Conservation (phyloP, 2,329 filamentous ascomycete genomes). For the Beauveria bassiana region DNA sequence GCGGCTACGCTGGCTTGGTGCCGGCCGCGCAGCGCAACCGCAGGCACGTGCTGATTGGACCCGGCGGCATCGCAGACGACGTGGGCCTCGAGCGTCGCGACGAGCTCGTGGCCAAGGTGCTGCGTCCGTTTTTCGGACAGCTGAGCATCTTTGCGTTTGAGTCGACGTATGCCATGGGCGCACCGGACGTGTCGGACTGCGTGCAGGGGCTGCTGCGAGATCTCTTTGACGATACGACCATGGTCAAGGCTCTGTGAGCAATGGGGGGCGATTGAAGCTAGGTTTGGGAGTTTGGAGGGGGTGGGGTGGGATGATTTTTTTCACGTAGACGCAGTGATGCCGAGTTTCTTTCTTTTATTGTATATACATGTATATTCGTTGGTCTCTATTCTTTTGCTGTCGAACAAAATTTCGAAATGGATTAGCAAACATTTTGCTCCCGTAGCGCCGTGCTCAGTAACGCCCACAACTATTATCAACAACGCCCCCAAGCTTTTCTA, state of each 20-base stretch:
- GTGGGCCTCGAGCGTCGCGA: constrained; percentile 52
- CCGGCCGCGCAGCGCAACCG: constrained; percentile 27
- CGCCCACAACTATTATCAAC: neutral
- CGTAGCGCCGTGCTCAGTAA: neutral
- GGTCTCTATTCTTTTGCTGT: neutral
- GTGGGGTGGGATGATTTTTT: neutral
- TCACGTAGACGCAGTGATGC: neutral
- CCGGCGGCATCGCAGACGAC: constrained; percentile 47
- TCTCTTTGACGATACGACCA: constrained; percentile 69
- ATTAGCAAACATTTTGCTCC: neutral
- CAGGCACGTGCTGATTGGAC: constrained; percentile 11
- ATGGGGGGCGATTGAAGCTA: neutral
- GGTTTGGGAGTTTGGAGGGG: neutral
- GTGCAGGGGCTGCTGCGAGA: constrained; percentile 59
- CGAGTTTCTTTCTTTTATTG: neutral
- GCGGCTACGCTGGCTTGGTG: constrained; percentile 11
- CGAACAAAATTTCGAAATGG: neutral
- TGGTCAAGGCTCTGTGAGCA: constrained; percentile 49
- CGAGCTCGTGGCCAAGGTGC: constrained; percentile 65
- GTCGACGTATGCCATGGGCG: constrained; percentile 78
- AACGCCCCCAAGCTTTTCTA: no score
- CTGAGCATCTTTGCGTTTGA: constrained; percentile 93
- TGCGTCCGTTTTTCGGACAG: constrained; percentile 84
- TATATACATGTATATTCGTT: neutral
- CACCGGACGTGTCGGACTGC: constrained; percentile 58